Base-by-base conservation (phyloP, 139 green algal species). In the Chlamydomonas schloesseri region DNA sequence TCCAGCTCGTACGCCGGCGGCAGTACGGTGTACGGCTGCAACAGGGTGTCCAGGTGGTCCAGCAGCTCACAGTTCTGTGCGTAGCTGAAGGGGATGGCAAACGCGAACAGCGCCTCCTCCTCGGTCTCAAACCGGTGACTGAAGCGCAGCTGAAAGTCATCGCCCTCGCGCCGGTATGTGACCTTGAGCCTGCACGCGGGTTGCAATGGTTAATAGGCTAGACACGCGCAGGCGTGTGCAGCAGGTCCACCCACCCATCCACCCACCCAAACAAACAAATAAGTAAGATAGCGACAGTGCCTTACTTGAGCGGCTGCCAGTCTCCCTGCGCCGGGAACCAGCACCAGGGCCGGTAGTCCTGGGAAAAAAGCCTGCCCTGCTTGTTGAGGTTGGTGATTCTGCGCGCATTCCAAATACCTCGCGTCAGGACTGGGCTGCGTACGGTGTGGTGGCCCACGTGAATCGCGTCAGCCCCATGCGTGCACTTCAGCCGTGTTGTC, bases 331-430 rank as follows among this genome's bases (percentile, higher is more conserved):
- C 62, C 1, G 71, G 55, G 28, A 20, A 60, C 87, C 89, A 91
- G 53, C 73, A 88, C 46, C 81, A 84, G 2, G 89, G 89, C 17
- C 88, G 73, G 64, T 91, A 94, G 71, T 94, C 91, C 34, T 89
- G 78, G 4, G 81, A 87, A 71, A 91, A 94, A 0, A 94, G 82
- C 72, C 85, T 84, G 36, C 84, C 72, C 69, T 93, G 91, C 82
- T 92, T 92, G 78, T 94, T 94, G 34, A 94, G 67, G 89, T 93
- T 94, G 47, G 92, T 89, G 33, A 94, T 80, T 2, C 28, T 31
- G 55, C 23, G 58, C 58, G 20, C 23, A 20, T n/a, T n/a, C n/a
- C n/a, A n/a, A n/a, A n/a, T n/a, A n/a, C n/a, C n/a, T n/a, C n/a
- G n/a, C n/a, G n/a, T n/a, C n/a, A n/a, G n/a, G n/a, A n/a, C n/a